Evolutionary conservation across 179 eudicot genomes (phyloP), one percentile per base, ranked within the genome.

Genomic region (Spinacia oleracea): DNA sequence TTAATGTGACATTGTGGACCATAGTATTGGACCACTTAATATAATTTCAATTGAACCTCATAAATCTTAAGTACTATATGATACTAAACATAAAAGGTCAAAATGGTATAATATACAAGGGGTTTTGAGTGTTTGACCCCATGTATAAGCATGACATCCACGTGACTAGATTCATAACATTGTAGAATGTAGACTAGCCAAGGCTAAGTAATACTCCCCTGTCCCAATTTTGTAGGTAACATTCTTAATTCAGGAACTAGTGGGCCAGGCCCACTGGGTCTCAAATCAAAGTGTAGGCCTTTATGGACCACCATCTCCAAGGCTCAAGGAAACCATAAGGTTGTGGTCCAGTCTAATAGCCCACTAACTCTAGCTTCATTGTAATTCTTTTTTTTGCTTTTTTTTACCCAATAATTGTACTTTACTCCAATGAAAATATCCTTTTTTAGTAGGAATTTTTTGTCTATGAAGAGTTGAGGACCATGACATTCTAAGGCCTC

Each of bases 261-360:
- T 81, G 81, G 84, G 66, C 79, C 78, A 71, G 56, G 50, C 81
- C 80, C 56, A 76, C 27, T 79, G 56, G 72, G 80, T 62, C 80
- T n/a, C 74, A 77, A 65, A n/a, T 31, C 74, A 77, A 65, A n/a
- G 70, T 72, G 42, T 45, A 67, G 72, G n/a, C 35, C 67, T 74
- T 48, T 59, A 82, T 48, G 87, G 88, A 85, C 85, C 85, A 85
- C 85, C 85, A 83, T 81, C 76, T 85, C 82, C 83, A 80, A 83
- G 68, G 46, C 84, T 60, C 43, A 75, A 42, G 80, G 82, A 72
- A 75, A 51, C 75, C 51, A 70, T 51, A 69, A 60, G 75, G 31
- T 72, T 20, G 81, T 81, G 86, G 86, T 81, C 85, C 85, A n/a
- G 35, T 73, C 34, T 48, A 70, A 15, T 40, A 67, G 68, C 68